Evolutionary conservation across 352 stramenopile genomes (phyloP).

Genomic region (Globisporangium barbulae): DNA sequence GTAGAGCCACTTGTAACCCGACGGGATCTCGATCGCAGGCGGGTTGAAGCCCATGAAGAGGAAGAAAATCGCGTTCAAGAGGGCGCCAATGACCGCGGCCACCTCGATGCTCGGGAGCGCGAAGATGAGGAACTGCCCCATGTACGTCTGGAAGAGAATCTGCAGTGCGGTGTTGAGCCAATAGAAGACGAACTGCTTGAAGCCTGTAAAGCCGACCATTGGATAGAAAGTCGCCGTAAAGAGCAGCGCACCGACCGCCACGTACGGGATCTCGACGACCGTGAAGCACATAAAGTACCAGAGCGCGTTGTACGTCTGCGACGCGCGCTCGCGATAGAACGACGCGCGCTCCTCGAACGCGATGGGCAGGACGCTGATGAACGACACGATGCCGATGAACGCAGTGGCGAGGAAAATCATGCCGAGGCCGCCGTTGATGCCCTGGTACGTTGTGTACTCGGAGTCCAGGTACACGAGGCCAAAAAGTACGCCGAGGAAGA

Average conservation of each 20-base stretch:
- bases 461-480: conserved; percentile 31
- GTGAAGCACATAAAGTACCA: conserved; percentile 65
- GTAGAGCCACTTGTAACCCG: conserved; percentile 46
- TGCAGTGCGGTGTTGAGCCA: conserved; percentile 57
- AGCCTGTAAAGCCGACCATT: conserved; percentile 38
- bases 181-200: conserved; percentile 57
- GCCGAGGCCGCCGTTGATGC: conserved; percentile 42
- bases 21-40: conserved; percentile 25
- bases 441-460: conserved; percentile 36
- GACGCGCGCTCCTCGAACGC: conserved; percentile 79
- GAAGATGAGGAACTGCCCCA: conserved; percentile 68
- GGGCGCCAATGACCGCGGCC: conserved; percentile 30
- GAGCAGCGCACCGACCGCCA: conserved; percentile 30
- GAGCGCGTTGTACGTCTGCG: conserved; percentile 71
- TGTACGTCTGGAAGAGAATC: conserved; percentile 54
- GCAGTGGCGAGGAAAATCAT: conserved; percentile 75
- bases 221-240: conserved; percentile 77
- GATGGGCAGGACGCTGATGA: conserved; percentile 68
- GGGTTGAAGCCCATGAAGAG: conserved; percentile 55
- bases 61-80: conserved; percentile 45
- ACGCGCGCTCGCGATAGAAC: conserved; percentile 88
- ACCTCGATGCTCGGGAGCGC: conserved; percentile 35
- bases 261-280: conserved; percentile 71
- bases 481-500: conserved; percentile 81
- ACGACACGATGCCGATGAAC: conserved; percentile 72